Conservation (phyloP, 2,329 filamentous ascomycete species). For the Myriosclerotinia duriaeana region DNA sequence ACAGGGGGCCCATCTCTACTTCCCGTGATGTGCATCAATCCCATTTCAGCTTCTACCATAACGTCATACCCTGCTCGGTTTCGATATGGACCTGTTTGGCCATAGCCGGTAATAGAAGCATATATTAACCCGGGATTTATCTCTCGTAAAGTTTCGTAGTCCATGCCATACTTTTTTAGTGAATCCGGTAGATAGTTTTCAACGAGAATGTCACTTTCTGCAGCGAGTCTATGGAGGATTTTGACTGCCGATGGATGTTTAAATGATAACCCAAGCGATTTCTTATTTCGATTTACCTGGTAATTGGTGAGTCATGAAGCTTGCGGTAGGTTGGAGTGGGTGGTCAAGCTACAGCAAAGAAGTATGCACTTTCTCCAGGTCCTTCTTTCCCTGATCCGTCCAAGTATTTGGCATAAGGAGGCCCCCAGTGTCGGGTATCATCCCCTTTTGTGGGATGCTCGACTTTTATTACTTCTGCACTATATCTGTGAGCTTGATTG, state of each 20-base stretch:
- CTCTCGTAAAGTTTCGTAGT: slow-evolving; percentile 75
- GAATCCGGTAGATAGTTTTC: slow-evolving; percentile 95
- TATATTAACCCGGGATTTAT: slow-evolving; percentile 90
- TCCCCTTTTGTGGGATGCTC: slow-evolving; percentile 91
- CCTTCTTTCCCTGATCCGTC: slow-evolving; percentile 59
- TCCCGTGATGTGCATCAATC: slow-evolving; percentile 97
- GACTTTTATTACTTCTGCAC: slow-evolving; percentile 95
- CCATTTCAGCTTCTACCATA: slow-evolving; percentile 98
- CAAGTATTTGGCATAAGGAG: slow-evolving; percentile 82
- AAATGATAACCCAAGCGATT: slow-evolving; percentile 88
- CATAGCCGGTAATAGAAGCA: slow-evolving; percentile 94
- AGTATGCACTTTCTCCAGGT: slow-evolving; percentile 92
- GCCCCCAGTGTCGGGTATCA: slow-evolving; percentile 94
- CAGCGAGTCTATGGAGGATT: slow-evolving; percentile 81
- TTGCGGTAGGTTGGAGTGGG: background rate
- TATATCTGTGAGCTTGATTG: slow-evolving; percentile 42
- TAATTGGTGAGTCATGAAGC: slow-evolving; percentile 19
- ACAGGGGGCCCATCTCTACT: slow-evolving; percentile 84
- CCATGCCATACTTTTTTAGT: slow-evolving; percentile 85
- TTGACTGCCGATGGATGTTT: slow-evolving; percentile 79
- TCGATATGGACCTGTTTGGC: slow-evolving; percentile 88
- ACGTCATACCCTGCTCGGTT: slow-evolving; percentile 93
- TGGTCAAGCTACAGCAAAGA: slow-evolving; percentile 64
- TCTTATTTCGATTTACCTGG: slow-evolving; percentile 95
- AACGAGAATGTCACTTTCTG: slow-evolving; percentile 86